Evolutionary conservation across 257 asterid species (phyloP).

Genomic region (Solanum dulcamara): DNA sequence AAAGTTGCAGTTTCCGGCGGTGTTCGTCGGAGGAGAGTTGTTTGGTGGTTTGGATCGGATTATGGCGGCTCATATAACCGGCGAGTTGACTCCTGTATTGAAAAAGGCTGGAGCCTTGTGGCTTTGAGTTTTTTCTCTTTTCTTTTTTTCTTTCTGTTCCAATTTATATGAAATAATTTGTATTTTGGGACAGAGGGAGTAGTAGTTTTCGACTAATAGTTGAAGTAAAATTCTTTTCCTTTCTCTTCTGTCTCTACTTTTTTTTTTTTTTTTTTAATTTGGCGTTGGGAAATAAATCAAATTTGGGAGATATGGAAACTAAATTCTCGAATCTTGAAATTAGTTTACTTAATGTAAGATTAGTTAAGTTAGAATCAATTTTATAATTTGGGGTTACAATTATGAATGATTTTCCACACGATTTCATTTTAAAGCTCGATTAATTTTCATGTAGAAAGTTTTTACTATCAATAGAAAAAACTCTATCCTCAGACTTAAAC

Average conservation of each 20-base stretch:
- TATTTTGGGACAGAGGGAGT: too few relatives aligned
- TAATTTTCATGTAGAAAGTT: too few relatives aligned
- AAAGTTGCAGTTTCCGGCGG: slow-evolving; percentile 48
- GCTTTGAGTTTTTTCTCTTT: slow-evolving; percentile 37
- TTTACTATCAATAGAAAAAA: too few relatives aligned
- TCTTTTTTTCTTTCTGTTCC: too few relatives aligned
- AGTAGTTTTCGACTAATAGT: not conserved
- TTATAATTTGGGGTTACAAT: not conserved
- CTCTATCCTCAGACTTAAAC: not conserved
- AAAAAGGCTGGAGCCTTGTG: slow-evolving; percentile 68
- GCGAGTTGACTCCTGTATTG: slow-evolving; percentile 68
- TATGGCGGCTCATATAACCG: slow-evolving; percentile 70
- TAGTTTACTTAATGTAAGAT: too few relatives aligned
- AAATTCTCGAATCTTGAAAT: too few relatives aligned
- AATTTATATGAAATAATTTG: too few relatives aligned
- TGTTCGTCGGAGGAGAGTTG: slow-evolving; percentile 69
- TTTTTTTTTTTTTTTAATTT: accelerated
- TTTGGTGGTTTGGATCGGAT: slow-evolving; percentile 75
- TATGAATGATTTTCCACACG: not conserved
- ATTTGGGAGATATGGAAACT: not conserved
- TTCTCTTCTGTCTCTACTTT: not conserved
- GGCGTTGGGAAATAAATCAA: not conserved
- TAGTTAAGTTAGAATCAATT: not conserved
- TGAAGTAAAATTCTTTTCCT: not conserved
- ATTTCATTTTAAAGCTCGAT: not conserved